Conservation (phyloP, 192 early-diverging fungal genomes). For the Martensiomyces pterosporus region DNA sequence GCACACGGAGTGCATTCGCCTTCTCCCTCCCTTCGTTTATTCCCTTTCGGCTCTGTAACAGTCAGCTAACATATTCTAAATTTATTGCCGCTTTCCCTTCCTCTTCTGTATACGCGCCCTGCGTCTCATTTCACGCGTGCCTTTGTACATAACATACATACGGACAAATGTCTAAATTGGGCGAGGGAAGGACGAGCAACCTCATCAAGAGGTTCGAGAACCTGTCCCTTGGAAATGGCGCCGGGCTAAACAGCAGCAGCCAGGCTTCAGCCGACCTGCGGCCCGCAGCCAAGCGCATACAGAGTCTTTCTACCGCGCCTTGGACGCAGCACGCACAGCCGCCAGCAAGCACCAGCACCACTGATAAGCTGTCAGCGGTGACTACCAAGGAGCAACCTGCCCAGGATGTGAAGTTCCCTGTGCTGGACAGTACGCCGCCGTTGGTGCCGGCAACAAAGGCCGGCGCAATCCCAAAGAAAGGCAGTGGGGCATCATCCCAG, state of each 20-base stretch:
- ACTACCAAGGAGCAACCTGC: too few species aligned
- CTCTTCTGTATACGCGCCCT: not conserved
- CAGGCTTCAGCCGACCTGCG: too few species aligned
- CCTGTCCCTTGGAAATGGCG: slow-evolving; percentile 21
- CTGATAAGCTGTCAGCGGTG: too few species aligned
- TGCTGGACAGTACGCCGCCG: slow-evolving; percentile 5
- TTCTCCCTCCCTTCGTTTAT: not conserved
- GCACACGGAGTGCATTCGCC: not conserved
- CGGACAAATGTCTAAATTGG: slow-evolving; percentile 12
- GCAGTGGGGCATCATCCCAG: too few species aligned
- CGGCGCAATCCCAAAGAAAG: not conserved
- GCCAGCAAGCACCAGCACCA: slow-evolving; percentile 1
- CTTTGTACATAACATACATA: not conserved
- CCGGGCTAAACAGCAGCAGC: not conserved
- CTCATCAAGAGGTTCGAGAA: slow-evolving; percentile 41
- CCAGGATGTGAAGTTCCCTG: slow-evolving; percentile 2
- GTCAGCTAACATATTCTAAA: not conserved
- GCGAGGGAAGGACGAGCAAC: slow-evolving; percentile 30
- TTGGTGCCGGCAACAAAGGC: not conserved
- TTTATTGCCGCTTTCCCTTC: not conserved
- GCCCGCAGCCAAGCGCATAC: not conserved
- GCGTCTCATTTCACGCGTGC: too few species aligned
- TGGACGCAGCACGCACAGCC: not conserved
- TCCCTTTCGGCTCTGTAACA: not conserved
- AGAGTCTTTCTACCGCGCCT: not conserved